phyloP scores from a whole-genome alignment of 495 filamentous ascomycete species.

The Pyrenula aspistea region DNA sequence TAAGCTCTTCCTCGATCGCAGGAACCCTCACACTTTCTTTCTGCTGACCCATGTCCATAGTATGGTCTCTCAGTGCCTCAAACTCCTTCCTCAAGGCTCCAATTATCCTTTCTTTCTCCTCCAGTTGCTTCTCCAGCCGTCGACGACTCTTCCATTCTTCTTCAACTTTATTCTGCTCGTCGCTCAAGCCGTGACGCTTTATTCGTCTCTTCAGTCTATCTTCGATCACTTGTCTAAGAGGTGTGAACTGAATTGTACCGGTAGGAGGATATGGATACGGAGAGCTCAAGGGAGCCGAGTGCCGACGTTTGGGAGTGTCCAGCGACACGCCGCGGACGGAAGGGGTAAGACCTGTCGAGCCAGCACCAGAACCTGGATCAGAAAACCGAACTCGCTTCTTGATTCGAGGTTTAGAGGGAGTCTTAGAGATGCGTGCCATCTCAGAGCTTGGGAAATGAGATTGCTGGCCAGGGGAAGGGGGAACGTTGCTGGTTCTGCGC shows the following conservation, averaged over 20 bases:
- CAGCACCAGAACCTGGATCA: slow-evolving; percentile 38
- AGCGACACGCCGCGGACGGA: slow-evolving; percentile 48
- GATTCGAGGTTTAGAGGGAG: slow-evolving; percentile 5
- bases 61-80: slow-evolving; percentile 23
- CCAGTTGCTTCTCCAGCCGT: slow-evolving; percentile 38
- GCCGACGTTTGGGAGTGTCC: slow-evolving; percentile 27
- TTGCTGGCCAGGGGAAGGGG: not conserved
- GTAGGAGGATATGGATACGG: slow-evolving; percentile 10
- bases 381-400: slow-evolving; percentile 64
- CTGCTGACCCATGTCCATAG: slow-evolving; percentile 14
- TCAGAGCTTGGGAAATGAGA: not conserved
- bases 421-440: slow-evolving; percentile 5
- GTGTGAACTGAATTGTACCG: slow-evolving; percentile 43
- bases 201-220: slow-evolving; percentile 60
- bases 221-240: slow-evolving; percentile 58
- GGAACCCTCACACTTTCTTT: not conserved
- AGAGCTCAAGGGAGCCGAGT: slow-evolving; percentile 17
- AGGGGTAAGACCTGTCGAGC: slow-evolving; percentile 58
- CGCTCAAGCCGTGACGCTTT: slow-evolving; percentile 57
- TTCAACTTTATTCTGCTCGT: slow-evolving; percentile 59
- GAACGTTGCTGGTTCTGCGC: slow-evolving; percentile 6
- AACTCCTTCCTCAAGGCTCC: slow-evolving; percentile 36
- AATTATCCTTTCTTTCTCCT: slow-evolving; percentile 36
- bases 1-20: slow-evolving; percentile 3
- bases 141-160: slow-evolving; percentile 38